phyloP scores from a whole-genome alignment of 2,329 filamentous ascomycete genomes.

The Beauveria sp. region DNA sequence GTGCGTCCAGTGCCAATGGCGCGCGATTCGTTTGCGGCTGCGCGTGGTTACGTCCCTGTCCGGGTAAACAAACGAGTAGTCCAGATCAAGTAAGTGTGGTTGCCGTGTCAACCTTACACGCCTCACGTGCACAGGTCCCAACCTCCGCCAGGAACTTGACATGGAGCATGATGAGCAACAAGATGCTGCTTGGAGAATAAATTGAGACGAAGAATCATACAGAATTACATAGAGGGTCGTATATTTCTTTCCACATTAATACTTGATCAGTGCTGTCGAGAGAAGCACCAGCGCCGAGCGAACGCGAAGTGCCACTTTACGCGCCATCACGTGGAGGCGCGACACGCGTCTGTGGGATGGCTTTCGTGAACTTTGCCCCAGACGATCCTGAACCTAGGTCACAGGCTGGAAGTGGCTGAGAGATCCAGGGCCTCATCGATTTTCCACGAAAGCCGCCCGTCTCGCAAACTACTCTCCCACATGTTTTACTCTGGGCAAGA shows the following conservation, averaged over 20 bases:
- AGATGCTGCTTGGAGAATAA: not conserved
- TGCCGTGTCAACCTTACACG: constrained; percentile 24
- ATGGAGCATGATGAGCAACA: not conserved
- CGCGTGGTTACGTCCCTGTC: not conserved
- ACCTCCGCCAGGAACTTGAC: not conserved
- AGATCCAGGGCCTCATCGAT: not conserved
- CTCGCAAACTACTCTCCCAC: not conserved
- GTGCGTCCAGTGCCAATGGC: not conserved
- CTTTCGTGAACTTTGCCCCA: not conserved
- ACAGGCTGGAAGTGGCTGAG: not conserved
- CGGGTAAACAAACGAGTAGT: constrained; percentile 22
- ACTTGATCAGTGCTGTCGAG: not conserved
- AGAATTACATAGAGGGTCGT: too few species aligned
- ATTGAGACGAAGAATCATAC: not conserved
- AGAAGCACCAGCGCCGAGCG: not conserved
- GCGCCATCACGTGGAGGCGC: constrained; percentile 26
- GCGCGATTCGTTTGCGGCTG: constrained; percentile 4
- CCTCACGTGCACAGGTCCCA: constrained; percentile 1
- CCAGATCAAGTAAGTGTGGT: constrained; percentile 19
- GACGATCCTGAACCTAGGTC: not conserved
- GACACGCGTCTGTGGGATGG: constrained; percentile 21
- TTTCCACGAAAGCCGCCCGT: too few species aligned
- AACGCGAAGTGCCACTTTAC: constrained; percentile 20
- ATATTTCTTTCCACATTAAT: too few species aligned
- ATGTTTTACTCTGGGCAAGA: not conserved